These are phyloP conservation scores for Penicillium daleae DNA, from an alignment of 495 filamentous ascomycete genomes.

Conservation along the genomic window DNA sequence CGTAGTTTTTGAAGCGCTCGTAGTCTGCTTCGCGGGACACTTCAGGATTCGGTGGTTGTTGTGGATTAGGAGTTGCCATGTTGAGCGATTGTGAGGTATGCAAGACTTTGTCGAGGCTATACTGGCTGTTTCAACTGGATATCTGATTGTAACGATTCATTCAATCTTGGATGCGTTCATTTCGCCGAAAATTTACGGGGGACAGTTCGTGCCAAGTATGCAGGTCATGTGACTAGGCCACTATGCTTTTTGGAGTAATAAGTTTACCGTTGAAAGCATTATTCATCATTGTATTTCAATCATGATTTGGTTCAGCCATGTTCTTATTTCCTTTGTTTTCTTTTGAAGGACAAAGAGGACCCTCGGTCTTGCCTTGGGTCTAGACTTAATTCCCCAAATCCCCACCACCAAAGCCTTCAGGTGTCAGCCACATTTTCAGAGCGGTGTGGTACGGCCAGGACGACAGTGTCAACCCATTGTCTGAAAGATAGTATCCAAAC, in stretches of 20 bases:
- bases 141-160: background rate
- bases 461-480: background rate
- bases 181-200: conserved; percentile 9
- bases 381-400: background rate
- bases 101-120: conserved; percentile 5
- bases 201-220: background rate
- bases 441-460: background rate
- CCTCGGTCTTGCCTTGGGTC: background rate
- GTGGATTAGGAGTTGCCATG: conserved; percentile 21
- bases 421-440: background rate
- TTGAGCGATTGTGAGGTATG: conserved; percentile 1
- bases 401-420: background rate
- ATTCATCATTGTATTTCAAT: no score
- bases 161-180: background rate
- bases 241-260: no score
- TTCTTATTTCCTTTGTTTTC: background rate
- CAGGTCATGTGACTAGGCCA: conserved; percentile 19
- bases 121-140: background rate
- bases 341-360: background rate
- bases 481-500: background rate
- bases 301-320: background rate
- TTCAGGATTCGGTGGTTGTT: conserved; percentile 6
- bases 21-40: conserved; percentile 47
- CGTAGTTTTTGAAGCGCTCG: conserved; percentile 58
- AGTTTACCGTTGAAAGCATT: no score